phyloP scores from a whole-genome alignment of 1,139 yeast species.

The Suhomyces maxii region DNA sequence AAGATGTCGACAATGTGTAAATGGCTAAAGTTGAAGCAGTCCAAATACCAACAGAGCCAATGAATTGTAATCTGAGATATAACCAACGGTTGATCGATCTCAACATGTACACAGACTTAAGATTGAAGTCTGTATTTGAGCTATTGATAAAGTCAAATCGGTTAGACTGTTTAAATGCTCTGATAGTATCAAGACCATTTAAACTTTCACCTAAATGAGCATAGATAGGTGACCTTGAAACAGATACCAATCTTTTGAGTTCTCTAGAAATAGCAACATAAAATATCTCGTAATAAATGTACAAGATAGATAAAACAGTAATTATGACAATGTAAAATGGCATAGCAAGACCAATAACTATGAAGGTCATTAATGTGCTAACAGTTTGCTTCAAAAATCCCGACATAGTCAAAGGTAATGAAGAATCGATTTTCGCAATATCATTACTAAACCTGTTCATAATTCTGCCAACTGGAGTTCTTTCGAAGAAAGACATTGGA shows the following conservation, averaged over 20 bases:
- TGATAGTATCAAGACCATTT: slow-evolving; percentile 58
- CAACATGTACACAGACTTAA: slow-evolving; percentile 57
- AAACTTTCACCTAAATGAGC: slow-evolving; percentile 65
- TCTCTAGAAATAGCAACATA: slow-evolving; percentile 58
- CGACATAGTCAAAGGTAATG: slow-evolving; percentile 47
- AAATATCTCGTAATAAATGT: slow-evolving; percentile 52
- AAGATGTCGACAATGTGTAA: slow-evolving; percentile 19
- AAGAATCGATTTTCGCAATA: slow-evolving; percentile 59
- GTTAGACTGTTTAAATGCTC: slow-evolving; percentile 53
- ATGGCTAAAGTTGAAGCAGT: slow-evolving; percentile 59
- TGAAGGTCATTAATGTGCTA: slow-evolving; percentile 48
- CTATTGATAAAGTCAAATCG: slow-evolving; percentile 58
- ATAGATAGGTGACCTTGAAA: slow-evolving; percentile 54
- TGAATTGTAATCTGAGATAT: slow-evolving; percentile 62
- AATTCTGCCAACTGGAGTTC: slow-evolving; percentile 33
- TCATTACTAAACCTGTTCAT: slow-evolving; percentile 65
- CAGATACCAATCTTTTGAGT: slow-evolving; percentile 43
- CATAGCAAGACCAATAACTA: slow-evolving; percentile 51
- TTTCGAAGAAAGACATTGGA: slow-evolving; percentile 34
- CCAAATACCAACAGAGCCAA: slow-evolving; percentile 65
- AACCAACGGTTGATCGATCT: slow-evolving; percentile 72
- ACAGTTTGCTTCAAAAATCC: slow-evolving; percentile 43
- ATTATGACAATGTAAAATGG: slow-evolving; percentile 51
- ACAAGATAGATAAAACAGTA: slow-evolving; percentile 40
- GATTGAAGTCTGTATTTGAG: slow-evolving; percentile 61